These are phyloP conservation scores for Corylus heterophylla DNA, from an alignment of 306 rosid species.

Conservation along the genomic window DNA sequence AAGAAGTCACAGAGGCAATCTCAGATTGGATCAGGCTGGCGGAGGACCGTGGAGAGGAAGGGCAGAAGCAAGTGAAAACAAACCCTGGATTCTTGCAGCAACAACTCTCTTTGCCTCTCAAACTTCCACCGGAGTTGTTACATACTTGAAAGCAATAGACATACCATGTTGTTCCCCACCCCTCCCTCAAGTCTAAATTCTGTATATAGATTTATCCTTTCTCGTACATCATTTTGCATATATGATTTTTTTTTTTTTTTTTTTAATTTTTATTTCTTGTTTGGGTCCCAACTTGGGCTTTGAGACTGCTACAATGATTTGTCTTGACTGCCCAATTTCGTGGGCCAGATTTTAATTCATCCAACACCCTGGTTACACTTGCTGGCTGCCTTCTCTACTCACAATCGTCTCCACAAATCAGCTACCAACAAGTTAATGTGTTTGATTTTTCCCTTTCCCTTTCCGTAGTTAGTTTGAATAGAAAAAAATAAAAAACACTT, in stretches of 20 bases:
- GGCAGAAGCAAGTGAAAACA: not conserved
- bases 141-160: conserved; percentile 10
- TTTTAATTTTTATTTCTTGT: not conserved
- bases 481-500: no score
- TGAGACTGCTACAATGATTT: no score
- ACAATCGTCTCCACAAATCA: no score
- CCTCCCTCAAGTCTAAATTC: not conserved
- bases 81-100: conserved; percentile 1
- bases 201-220: not conserved
- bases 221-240: not conserved
- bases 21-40: conserved; percentile 9
- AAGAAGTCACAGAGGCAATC: conserved; percentile 44
- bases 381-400: no score
- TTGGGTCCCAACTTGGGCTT: no score
- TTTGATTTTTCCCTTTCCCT: no score
- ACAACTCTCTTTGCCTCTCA: conserved; percentile 3
- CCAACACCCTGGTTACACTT: no score
- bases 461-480: no score
- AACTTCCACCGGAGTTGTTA: conserved; percentile 8
- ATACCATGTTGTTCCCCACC: not conserved
- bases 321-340: no score
- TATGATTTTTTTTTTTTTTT: not conserved
- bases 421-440: no score
- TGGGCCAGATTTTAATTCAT: no score
- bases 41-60: not conserved